These are phyloP conservation scores for Orbilia quercus DNA, from an alignment of 2,329 filamentous ascomycete species.

Conservation along the genomic window DNA sequence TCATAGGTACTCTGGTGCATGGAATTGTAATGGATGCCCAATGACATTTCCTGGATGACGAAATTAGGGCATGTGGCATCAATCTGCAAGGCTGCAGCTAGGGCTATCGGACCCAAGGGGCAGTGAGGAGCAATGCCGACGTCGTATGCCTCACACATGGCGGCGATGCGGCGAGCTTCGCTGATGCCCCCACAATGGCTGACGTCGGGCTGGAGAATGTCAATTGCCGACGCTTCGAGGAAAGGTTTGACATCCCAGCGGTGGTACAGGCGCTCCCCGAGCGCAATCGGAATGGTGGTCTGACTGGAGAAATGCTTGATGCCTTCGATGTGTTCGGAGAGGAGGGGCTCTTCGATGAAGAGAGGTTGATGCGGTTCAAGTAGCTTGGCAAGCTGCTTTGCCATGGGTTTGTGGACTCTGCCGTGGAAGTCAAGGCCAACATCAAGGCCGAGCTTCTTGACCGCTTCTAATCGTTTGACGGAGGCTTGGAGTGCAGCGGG, in stretches of 20 bases:
- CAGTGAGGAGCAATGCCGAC: conserved; percentile 75
- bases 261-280: conserved; percentile 77
- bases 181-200: conserved; percentile 78
- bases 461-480: conserved; percentile 75
- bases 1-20: conserved; percentile 71
- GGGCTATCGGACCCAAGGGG: conserved; percentile 76
- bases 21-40: conserved; percentile 82
- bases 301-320: conserved; percentile 72
- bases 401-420: conserved; percentile 81
- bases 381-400: conserved; percentile 76
- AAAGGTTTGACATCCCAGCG: conserved; percentile 80
- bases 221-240: conserved; percentile 74
- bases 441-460: conserved; percentile 77
- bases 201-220: conserved; percentile 79
- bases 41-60: conserved; percentile 80
- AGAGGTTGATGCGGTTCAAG: conserved; percentile 76
- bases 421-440: conserved; percentile 83
- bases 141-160: conserved; percentile 79
- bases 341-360: conserved; percentile 80
- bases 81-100: conserved; percentile 78
- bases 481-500: conserved; percentile 72
- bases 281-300: conserved; percentile 74
- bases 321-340: conserved; percentile 75
- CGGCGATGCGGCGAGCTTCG: conserved; percentile 75
- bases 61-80: conserved; percentile 73